Conservation (phyloP, 73 alveolate genomes). For the Paramecium caudatum region DNA sequence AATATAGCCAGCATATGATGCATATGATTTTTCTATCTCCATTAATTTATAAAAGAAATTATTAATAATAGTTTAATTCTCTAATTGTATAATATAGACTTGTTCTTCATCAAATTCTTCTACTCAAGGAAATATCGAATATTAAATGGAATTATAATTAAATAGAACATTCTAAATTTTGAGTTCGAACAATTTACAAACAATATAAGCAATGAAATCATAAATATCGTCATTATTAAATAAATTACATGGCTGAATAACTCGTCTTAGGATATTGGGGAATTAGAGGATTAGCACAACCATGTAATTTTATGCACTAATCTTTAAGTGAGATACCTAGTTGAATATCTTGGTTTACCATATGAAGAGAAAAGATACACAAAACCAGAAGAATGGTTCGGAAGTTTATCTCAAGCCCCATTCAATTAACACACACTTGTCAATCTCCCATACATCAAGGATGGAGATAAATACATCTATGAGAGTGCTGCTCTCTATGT, state of each 20-base stretch:
- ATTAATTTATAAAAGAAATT: conserved; percentile 15
- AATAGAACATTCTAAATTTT: not conserved
- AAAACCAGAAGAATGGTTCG: conserved; percentile 71
- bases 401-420: conserved; percentile 37
- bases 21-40: conserved; percentile 56
- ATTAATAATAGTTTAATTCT: too few relatives aligned
- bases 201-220: too few relatives aligned
- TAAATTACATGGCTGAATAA: conserved; percentile 56
- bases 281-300: conserved; percentile 72
- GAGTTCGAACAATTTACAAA: not conserved
- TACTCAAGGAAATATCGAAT: too few relatives aligned
- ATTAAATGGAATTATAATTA: too few relatives aligned
- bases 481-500: conserved; percentile 70
- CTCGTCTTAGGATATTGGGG: conserved; percentile 77
- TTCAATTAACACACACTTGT: conserved; percentile 28
- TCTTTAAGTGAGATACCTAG: conserved; percentile 56
- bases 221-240: not conserved
- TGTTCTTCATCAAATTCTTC: too few relatives aligned
- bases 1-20: not conserved
- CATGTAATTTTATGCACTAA: not conserved
- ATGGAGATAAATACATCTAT: conserved; percentile 63
- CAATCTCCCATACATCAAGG: conserved; percentile 74
- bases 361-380: conserved; percentile 44
- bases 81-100: too few relatives aligned
- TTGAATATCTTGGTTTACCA: conserved; percentile 60